Evolutionary conservation across 345 rosid genomes (phyloP), one percentile per base, ranked within the genome.

Genomic region (Iberis pinnata): DNA sequence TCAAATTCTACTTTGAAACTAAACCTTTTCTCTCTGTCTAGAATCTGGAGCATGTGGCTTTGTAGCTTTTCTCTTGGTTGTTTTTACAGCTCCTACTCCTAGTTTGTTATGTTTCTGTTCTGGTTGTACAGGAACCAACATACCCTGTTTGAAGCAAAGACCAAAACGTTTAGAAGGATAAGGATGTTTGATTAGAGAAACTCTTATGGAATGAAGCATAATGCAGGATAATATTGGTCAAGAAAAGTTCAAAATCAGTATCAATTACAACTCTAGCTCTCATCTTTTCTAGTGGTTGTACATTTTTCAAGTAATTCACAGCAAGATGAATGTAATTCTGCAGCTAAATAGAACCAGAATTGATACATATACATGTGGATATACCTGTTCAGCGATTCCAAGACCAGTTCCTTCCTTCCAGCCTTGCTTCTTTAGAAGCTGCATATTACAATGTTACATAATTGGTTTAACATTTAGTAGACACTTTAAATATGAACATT

Each of bases 321-420:
- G 48, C 11, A 55, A 41, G 11, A 32, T 24, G 42, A 20, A 33
- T 33, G 27, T 35, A 1, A 32, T 25, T 25, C 48, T 6, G 2
- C 4, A 46, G 29, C 25, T 10, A 26, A 35, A 63, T 6, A 18
- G 17, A 54, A 45, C 10, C 26, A 51, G 11, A 43, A 5, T 4
- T 19, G 42, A 60, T 60, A 43, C 24, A 29, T 16, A 49, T 26
- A 35, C 40, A 47, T 16, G 13, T 8, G 18, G 50, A 64, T 42
- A 15, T 18, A 80, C 96, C 85, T 89, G 95, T 76, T 89, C 80
- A 47, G 72, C 69, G 52, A 74, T 12, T 53, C 97, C 96, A 59
- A 89, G 88, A 68, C 95, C 94, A 19, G 80, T 76, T 49, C 97
- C 95, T 80, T 86, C 95, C 70, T 80, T 86, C 97, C 97, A 89